These are phyloP conservation scores for Scheffersomyces amazonensis DNA, from an alignment of 805 yeast species.

Conservation along the genomic window DNA sequence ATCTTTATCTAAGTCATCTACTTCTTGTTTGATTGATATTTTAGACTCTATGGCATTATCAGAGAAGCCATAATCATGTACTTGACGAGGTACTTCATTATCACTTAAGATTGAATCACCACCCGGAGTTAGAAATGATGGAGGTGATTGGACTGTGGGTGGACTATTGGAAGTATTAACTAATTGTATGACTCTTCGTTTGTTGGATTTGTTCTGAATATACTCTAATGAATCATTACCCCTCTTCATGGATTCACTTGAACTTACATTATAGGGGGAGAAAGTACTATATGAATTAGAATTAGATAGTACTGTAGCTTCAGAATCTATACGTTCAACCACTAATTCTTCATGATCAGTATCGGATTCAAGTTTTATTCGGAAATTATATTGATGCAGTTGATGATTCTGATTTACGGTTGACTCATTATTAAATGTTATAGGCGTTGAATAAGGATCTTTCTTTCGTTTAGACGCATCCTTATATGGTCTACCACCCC, in stretches of 20 bases:
- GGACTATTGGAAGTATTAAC: neutral
- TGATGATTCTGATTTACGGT: neutral
- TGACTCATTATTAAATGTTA: neutral
- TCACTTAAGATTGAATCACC: slow-evolving; percentile 10
- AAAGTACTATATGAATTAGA: neutral
- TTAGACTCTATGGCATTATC: neutral
- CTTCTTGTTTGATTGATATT: neutral
- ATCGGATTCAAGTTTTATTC: no score
- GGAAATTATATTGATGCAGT: no score
- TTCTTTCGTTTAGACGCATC: slow-evolving; percentile 10
- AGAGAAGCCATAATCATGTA: neutral
- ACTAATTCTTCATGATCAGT: neutral
- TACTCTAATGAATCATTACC: neutral
- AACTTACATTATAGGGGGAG: neutral
- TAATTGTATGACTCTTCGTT: neutral
- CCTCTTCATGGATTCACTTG: neutral
- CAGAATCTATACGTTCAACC: neutral
- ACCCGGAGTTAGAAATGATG: slow-evolving; percentile 11
- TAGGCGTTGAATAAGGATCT: neutral
- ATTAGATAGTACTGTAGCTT: neutral
- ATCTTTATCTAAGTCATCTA: neutral
- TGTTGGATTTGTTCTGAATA: neutral
- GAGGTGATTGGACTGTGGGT: slow-evolving; percentile 4
- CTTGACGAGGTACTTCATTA: neutral
- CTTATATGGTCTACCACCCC: slow-evolving; percentile 75